phyloP scores from a whole-genome alignment of 306 rosid genomes.

The Pterocarpus santalinus region DNA sequence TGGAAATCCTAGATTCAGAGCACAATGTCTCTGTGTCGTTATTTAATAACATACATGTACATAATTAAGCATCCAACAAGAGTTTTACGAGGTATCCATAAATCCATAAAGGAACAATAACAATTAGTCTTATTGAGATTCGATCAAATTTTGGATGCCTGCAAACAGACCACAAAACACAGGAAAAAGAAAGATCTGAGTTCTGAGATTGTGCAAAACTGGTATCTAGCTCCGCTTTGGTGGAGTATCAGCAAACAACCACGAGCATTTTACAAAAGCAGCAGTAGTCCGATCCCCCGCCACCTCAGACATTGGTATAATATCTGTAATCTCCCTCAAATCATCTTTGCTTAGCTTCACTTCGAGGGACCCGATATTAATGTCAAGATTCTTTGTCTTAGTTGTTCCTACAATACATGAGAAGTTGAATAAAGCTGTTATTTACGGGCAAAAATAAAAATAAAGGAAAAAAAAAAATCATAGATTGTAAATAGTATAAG shows the following conservation, averaged over 20 bases:
- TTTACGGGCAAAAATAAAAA: neutral
- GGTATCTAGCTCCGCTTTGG: constrained; percentile 25
- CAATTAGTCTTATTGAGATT: neutral
- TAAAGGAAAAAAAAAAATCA: neutral
- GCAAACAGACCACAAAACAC: neutral
- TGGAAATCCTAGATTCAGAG: too few relatives aligned
- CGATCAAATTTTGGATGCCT: neutral
- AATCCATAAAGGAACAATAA: neutral
- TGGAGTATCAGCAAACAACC: constrained; percentile 73
- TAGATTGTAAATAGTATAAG: neutral
- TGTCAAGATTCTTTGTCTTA: constrained; percentile 66
- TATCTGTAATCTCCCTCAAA: constrained; percentile 61
- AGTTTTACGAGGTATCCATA: constrained; percentile 10
- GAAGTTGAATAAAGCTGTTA: constrained; percentile 17
- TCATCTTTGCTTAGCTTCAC: constrained; percentile 63
- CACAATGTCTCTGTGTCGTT: neutral
- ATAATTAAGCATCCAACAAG: neutral
- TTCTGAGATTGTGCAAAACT: constrained; percentile 9
- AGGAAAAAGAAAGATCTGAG: neutral
- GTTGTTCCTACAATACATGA: constrained; percentile 65
- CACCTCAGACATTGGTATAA: constrained; percentile 52
- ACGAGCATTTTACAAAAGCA: constrained; percentile 53
- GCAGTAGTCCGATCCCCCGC: constrained; percentile 56
- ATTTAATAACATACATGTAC: neutral
- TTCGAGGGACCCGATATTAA: constrained; percentile 54